Conservation (phyloP, 2,329 filamentous ascomycete species). For the Fusarium sp. region DNA sequence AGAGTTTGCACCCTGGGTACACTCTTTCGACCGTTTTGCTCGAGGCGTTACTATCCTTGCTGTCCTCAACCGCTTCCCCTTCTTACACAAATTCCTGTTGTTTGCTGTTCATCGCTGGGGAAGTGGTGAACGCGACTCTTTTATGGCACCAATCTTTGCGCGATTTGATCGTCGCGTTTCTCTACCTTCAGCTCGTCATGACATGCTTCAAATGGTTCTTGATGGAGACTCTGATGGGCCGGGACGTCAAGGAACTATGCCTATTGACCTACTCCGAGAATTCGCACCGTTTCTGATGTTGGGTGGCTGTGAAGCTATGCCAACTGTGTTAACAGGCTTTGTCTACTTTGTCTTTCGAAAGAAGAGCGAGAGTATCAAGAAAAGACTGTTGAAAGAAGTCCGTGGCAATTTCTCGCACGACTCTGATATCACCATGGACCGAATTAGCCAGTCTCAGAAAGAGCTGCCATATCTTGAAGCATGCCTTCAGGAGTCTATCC, state of each 20-base stretch:
- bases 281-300: not conserved
- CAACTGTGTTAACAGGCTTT: not conserved
- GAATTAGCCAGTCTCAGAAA: not conserved
- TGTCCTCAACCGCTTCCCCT: not conserved
- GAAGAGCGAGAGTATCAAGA: not conserved
- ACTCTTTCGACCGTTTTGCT: not conserved
- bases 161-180: not conserved
- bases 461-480: not conserved
- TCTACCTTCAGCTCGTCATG: not conserved
- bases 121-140: not conserved
- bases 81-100: not conserved
- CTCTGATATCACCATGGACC: not conserved
- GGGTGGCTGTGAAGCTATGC: not conserved
- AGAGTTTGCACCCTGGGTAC: not conserved
- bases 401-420: not conserved
- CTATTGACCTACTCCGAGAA: not conserved
- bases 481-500: not conserved
- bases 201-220: not conserved
- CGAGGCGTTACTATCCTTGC: not conserved
- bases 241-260: not conserved
- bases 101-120: conserved; percentile 2
- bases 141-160: not conserved
- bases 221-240: not conserved
- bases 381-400: not conserved
- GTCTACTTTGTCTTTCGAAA: not conserved